Conservation (phyloP, 228 moss, liverwort and hornwort genomes). For the Sphagnum fallax region DNA sequence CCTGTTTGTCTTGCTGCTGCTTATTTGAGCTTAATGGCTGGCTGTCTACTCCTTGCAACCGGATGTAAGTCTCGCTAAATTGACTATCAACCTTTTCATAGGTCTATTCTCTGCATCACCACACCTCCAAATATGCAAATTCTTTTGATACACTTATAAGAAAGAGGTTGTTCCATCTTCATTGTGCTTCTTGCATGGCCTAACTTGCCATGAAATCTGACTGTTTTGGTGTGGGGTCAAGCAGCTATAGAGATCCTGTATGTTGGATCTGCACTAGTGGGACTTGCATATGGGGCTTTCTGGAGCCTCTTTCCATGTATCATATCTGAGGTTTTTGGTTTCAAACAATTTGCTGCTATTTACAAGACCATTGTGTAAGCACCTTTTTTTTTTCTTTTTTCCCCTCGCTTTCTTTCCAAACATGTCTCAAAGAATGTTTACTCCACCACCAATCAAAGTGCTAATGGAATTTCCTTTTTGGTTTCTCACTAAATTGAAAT, state of each 20-base stretch:
- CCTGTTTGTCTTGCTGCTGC: slow-evolving; percentile 38
- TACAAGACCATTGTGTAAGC: slow-evolving; percentile 51
- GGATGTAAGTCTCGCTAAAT: slow-evolving; percentile 27
- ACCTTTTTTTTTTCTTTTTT: neutral
- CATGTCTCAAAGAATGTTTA: too few species aligned
- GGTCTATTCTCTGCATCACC: neutral
- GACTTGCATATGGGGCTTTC: slow-evolving; percentile 52
- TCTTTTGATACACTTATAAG: too few species aligned
- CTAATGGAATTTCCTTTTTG: too few species aligned
- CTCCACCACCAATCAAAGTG: too few species aligned
- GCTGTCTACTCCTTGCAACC: slow-evolving; percentile 44
- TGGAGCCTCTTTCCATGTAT: slow-evolving; percentile 54
- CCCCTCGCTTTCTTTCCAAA: neutral
- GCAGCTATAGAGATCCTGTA: slow-evolving; percentile 33
- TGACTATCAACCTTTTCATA: neutral
- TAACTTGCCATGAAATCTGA: neutral
- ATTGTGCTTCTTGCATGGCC: neutral
- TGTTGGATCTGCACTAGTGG: slow-evolving; percentile 45
- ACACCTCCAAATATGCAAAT: neutral
- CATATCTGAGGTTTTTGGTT: slow-evolving; percentile 44
- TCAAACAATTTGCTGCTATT: slow-evolving; percentile 43
- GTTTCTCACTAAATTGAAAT: neutral
- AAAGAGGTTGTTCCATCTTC: too few species aligned
- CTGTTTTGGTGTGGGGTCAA: too few species aligned
- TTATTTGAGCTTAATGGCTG: slow-evolving; percentile 33